phyloP scores from a whole-genome alignment of 176 grass and related monocot genomes.

The Aegilops umbellulata region DNA sequence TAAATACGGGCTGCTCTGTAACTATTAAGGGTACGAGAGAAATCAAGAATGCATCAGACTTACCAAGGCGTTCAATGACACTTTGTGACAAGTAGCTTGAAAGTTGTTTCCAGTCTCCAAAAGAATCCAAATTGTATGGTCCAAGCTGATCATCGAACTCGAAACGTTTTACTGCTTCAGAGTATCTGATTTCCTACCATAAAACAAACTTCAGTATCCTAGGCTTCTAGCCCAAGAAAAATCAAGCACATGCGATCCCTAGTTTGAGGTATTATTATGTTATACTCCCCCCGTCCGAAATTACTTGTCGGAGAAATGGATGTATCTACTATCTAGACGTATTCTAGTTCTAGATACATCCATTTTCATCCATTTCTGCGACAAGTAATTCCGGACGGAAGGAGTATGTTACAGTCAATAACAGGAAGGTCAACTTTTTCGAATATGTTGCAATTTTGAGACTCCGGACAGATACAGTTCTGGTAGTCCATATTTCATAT shows the following conservation, averaged over 20 bases:
- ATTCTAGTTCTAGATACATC: no score
- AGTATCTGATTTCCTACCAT: constrained; percentile 75
- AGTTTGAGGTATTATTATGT: background rate
- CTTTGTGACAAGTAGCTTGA: constrained; percentile 64
- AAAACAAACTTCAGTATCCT: constrained; percentile 43
- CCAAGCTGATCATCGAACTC: constrained; percentile 86
- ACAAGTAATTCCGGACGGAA: no score
- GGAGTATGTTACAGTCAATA: background rate
- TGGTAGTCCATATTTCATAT: background rate
- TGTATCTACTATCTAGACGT: no score
- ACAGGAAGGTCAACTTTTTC: background rate
- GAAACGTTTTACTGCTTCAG: constrained; percentile 69
- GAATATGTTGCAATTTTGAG: background rate
- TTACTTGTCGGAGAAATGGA: no score
- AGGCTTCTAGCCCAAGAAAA: background rate
- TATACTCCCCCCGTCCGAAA: no score
- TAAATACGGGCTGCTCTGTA: background rate
- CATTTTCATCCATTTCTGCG: no score
- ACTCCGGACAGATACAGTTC: background rate
- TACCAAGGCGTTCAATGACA: constrained; percentile 81
- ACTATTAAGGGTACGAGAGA: background rate
- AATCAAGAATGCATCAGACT: background rate
- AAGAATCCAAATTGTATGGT: constrained; percentile 65
- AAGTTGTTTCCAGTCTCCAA: constrained; percentile 78
- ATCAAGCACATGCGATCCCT: background rate